Percentiles rank a stretch among this genome's conserved stretches.
Conservation (phyloP, 208 protist species). For the Trypanosoma cruzi region DNA sequence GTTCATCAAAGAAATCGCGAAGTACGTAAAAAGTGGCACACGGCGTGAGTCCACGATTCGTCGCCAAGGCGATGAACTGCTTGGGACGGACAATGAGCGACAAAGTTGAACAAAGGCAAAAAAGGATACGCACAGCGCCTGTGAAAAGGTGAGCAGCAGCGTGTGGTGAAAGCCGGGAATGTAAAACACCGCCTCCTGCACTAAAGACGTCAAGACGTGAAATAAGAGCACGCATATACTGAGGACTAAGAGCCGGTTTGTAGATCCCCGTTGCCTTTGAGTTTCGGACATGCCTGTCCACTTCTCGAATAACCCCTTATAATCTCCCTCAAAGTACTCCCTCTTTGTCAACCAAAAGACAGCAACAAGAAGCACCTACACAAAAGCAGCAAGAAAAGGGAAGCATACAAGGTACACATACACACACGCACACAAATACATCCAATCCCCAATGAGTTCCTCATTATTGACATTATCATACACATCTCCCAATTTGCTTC, state of each 20-base stretch:
- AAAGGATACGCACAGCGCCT: conserved; percentile 33
- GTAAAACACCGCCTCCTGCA: conserved; percentile 63
- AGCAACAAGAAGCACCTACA: too few species aligned
- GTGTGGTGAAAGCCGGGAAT: conserved; percentile 53
- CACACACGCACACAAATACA: too few species aligned
- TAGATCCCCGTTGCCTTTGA: conserved; percentile 4
- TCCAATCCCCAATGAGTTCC: too few species aligned
- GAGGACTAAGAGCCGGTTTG: conserved; percentile 31
- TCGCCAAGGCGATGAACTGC: conserved; percentile 9
- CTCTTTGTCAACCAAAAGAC: too few species aligned
- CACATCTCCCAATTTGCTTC: not conserved
- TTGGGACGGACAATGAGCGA: conserved; percentile 8
- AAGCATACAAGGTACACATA: too few species aligned
- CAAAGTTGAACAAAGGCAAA: conserved; percentile 31
- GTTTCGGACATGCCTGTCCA: not conserved
- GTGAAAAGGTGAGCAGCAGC: conserved; percentile 41
- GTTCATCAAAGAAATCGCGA: conserved; percentile 45
- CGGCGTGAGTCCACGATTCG: conserved; percentile 13
- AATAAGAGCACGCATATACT: conserved; percentile 39
- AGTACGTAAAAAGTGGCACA: conserved; percentile 44
- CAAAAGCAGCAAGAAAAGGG: too few species aligned
- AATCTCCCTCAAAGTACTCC: too few species aligned
- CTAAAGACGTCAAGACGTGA: conserved; percentile 41
- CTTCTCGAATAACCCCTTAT: not conserved
- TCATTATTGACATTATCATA: not conserved